Evolutionary conservation across 257 asterid genomes (phyloP), one percentile per base, ranked within the genome.

Genomic region (Penstemon newberryi): DNA sequence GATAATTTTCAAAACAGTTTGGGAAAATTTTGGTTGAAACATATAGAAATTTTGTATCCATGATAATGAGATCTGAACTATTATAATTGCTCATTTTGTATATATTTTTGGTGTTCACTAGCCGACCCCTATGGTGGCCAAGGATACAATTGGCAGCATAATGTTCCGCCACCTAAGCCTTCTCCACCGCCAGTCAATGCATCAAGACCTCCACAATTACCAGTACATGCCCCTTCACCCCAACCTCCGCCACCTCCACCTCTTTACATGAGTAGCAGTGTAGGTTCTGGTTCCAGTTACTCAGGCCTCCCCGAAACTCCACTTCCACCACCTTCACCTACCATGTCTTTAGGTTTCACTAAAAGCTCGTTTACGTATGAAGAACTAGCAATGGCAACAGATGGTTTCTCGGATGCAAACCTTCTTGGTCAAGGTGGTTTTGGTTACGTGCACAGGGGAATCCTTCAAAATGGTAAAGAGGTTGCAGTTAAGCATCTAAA

Each of bases 341-440:
- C 82, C 10, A 74, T 81, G 87, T 54, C 79, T 12, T 71, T 90
- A 62, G 96, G 89, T 6, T 80, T 84, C 69, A 73, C 97, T 7
- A 79, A 84, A 76, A 90, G 88, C 84, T 81, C 83, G 5, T 93
- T 90, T 77, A 72, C 95, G 0, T 85, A 83, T 9, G 99, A 93
- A 64, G 99, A 93, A 54, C 77, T 93, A 77, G 80, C 91, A 8
- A 78, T 78, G 91, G 99, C 96, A 50, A 93, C 99, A 1, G 97
- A 90, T 70, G 99, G 91, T 41, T 93, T 90, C 83, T 87, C 99
- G 0, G 74, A 84, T 10, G 96, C 95, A 9, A 93, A 88, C 82
- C 92, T 93, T 69, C 92, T 93, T 4, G 97, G 97, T 58, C 99
- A 93, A 80, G 99, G 99, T 50, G 99, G 97, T 54, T 93, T 93